A percentile compares a stretch with the other conserved stretches of the same genome.
Conservation (phyloP, 2,329 filamentous ascomycete genomes). For the Alternaria solani region DNA sequence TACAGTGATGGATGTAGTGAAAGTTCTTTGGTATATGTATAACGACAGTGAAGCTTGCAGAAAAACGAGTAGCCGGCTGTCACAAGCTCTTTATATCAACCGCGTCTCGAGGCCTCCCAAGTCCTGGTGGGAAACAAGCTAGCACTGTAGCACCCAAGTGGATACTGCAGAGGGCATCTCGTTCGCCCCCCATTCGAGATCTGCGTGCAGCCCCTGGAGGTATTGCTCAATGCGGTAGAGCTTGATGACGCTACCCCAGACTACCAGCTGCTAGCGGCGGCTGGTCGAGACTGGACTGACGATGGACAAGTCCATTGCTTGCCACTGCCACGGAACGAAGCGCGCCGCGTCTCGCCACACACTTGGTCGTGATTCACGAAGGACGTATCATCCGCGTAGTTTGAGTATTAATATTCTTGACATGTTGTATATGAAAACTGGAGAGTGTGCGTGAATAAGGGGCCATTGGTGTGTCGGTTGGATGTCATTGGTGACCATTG, state of each 20-base stretch:
- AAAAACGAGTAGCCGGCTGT: conserved; percentile 6
- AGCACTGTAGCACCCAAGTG: conserved; percentile 23
- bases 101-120: conserved; percentile 15
- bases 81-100: conserved; percentile 31
- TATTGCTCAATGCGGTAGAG: conserved; percentile 19
- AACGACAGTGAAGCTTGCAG: conserved; percentile 24
- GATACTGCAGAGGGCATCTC: conserved; percentile 19
- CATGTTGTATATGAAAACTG: neutral
- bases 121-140: conserved; percentile 18
- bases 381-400: conserved; percentile 6
- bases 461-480: conserved; percentile 21
- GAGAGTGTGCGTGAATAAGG: conserved; percentile 27
- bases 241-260: conserved; percentile 19
- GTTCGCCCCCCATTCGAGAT: conserved; percentile 17
- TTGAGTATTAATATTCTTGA: neutral
- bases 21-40: conserved; percentile 18
- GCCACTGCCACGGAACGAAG: neutral
- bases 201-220: conserved; percentile 25
- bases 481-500: conserved; percentile 17
- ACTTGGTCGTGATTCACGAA: neutral
- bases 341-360: neutral
- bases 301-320: conserved; percentile 16
- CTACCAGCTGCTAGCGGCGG: conserved; percentile 12
- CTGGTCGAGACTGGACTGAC: conserved; percentile 16
- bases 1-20: conserved; percentile 22